A percentile compares a stretch with the other conserved stretches of the same genome.
Evolutionary conservation across 1,139 yeast species (phyloP).

Genomic region (Scheffersomyces illinoinensis): DNA sequence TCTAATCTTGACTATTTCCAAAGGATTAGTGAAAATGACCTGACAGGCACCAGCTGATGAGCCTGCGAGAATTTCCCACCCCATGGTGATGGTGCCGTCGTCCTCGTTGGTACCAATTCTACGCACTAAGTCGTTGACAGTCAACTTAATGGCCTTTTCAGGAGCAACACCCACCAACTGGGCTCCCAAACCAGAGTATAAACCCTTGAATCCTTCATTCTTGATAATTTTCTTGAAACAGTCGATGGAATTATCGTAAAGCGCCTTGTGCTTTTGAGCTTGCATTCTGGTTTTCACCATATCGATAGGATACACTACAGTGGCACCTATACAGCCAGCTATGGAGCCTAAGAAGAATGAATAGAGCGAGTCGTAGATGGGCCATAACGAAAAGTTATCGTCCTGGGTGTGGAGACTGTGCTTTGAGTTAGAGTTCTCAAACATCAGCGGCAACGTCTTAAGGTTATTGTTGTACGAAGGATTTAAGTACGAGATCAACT

Average conservation of each 20-base stretch:
- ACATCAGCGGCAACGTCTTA: conserved; percentile 37
- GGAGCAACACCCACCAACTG: conserved; percentile 98
- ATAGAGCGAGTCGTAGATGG: conserved; percentile 80
- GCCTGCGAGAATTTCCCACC: conserved; percentile 84
- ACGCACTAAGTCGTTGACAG: conserved; percentile 89
- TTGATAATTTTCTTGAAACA: conserved; percentile 78
- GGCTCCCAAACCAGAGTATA: conserved; percentile 92
- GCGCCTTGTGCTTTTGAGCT: conserved; percentile 77
- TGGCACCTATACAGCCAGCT: conserved; percentile 98
- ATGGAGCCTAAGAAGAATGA: conserved; percentile 89
- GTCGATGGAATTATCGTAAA: conserved; percentile 80
- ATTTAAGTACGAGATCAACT: conserved; percentile 49
- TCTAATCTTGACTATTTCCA: conserved; percentile 93
- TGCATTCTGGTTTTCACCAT: conserved; percentile 97
- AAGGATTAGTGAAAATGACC: conserved; percentile 92
- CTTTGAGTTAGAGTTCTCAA: conserved; percentile 36
- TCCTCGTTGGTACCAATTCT: conserved; percentile 65
- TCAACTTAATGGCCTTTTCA: conserved; percentile 94
- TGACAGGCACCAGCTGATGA: conserved; percentile 96
- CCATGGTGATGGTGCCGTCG: conserved; percentile 58
- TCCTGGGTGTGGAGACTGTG: conserved; percentile 22
- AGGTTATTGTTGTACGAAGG: conserved; percentile 44
- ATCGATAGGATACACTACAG: conserved; percentile 97
- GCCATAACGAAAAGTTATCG: conserved; percentile 51
- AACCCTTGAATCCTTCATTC: conserved; percentile 83